These are phyloP conservation scores for Crotalaria pallida DNA, from an alignment of 306 rosid species.

Conservation along the genomic window DNA sequence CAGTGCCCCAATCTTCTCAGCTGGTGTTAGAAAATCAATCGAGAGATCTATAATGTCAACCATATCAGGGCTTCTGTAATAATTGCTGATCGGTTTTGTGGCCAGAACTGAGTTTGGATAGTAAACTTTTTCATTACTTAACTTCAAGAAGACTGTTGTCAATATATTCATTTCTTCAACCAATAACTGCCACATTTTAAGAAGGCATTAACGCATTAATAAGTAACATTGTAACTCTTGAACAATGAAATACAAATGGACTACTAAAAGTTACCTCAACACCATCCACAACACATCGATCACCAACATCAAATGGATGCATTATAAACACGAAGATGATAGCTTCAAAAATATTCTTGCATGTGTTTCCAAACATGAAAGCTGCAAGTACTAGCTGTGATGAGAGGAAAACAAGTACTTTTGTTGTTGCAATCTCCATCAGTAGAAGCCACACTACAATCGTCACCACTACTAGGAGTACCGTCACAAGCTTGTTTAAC, in stretches of 20 bases:
- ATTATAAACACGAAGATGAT: constrained; percentile 82
- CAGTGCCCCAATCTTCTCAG: constrained; percentile 63
- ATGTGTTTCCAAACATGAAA: constrained; percentile 86
- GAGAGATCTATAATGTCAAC: constrained; percentile 56
- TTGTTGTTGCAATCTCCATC: constrained; percentile 83
- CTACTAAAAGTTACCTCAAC: constrained; percentile 49
- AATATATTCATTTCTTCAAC: constrained; percentile 96
- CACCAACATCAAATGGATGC: constrained; percentile 98
- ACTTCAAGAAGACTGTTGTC: constrained; percentile 81
- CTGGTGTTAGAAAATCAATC: constrained; percentile 58
- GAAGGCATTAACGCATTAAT: neutral
- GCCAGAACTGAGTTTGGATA: constrained; percentile 84
- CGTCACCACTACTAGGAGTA: constrained; percentile 39
- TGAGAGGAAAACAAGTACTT: constrained; percentile 70
- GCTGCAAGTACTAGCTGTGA: constrained; percentile 72
- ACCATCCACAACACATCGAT: constrained; percentile 81
- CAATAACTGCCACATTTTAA: constrained; percentile 48
- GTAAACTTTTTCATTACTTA: constrained; percentile 74
- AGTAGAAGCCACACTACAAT: constrained; percentile 73
- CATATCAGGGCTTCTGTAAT: constrained; percentile 89
- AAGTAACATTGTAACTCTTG: neutral
- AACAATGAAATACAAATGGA: neutral
- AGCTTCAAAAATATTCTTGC: constrained; percentile 84
- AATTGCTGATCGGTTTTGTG: constrained; percentile 77
- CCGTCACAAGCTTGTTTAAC: constrained; percentile 64